A percentile compares a stretch with the other conserved stretches of the same genome.
Conservation (phyloP, 768 basidiomycete species). For the Glaciozyma martinii region DNA sequence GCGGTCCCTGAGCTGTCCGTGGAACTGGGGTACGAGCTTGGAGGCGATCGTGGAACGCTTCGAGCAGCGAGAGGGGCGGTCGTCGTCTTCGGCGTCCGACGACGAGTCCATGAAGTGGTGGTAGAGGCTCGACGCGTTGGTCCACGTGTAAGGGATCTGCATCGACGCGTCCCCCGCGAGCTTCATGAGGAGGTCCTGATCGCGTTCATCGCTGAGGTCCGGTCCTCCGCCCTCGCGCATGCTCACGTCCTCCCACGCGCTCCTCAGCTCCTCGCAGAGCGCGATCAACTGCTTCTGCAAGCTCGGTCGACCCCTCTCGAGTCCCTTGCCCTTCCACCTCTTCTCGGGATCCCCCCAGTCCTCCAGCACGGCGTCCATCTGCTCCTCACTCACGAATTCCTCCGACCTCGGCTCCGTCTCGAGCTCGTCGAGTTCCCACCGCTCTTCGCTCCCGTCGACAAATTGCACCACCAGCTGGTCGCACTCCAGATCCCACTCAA, state of each 20-base stretch:
- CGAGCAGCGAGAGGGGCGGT: background rate
- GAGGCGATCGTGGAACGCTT: background rate
- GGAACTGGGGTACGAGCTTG: background rate
- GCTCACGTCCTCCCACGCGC: conserved; percentile 27
- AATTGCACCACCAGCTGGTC: conserved; percentile 8
- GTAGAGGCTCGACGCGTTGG: conserved; percentile 1
- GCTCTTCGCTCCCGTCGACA: conserved; percentile 14
- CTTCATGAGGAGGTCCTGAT: background rate
- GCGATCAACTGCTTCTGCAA: background rate
- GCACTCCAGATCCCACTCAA: conserved; percentile 16
- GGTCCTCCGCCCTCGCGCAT: background rate
- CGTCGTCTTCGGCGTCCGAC: background rate
- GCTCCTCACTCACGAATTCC: background rate
- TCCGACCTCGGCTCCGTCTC: background rate
- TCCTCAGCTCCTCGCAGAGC: conserved; percentile 16
- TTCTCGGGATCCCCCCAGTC: background rate
- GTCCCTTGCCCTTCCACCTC: background rate
- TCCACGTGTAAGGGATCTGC: conserved; percentile 12
- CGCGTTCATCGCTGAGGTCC: background rate
- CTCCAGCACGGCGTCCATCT: background rate
- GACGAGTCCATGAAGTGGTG: conserved; percentile 7
- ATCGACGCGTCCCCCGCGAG: conserved; percentile 9
- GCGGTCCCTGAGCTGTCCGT: conserved; percentile 1
- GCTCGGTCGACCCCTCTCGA: background rate
- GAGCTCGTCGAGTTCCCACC: conserved; percentile 13